Conservation (phyloP, 2,329 filamentous ascomycete genomes). For the Alternaria sp. region DNA sequence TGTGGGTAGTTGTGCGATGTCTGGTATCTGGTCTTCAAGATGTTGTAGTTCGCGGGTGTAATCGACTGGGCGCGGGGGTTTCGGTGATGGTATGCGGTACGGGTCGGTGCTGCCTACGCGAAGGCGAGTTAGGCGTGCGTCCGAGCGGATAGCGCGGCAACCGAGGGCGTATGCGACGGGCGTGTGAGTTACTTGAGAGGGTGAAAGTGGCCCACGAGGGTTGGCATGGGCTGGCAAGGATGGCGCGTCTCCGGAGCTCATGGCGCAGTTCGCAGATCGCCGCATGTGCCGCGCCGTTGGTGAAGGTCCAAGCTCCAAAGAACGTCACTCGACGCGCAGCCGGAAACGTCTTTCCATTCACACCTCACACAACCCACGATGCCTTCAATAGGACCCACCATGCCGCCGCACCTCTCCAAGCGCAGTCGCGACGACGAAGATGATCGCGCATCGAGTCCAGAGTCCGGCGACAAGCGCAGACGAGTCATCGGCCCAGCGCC, state of each 20-base stretch:
- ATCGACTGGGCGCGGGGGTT: slow-evolving; percentile 17
- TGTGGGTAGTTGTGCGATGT: not conserved
- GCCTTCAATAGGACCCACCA: slow-evolving; percentile 72
- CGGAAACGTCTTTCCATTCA: not conserved
- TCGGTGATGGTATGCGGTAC: slow-evolving; percentile 12
- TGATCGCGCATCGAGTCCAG: slow-evolving; percentile 48
- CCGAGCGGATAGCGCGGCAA: not conserved
- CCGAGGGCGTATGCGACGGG: not conserved
- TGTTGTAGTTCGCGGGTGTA: not conserved
- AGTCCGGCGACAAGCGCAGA: slow-evolving; percentile 57
- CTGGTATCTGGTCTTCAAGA: not conserved
- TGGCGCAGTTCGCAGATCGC: slow-evolving; percentile 20
- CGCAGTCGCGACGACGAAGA: slow-evolving; percentile 57
- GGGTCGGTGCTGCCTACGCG: slow-evolving; percentile 12
- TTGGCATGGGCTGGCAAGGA: not conserved
- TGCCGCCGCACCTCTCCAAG: slow-evolving; percentile 70
- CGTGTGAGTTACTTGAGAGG: not conserved
- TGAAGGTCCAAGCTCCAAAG: slow-evolving; percentile 31
- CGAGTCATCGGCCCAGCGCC: slow-evolving; percentile 63
- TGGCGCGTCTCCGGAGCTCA: slow-evolving; percentile 16
- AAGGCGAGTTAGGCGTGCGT: not conserved
- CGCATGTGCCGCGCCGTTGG: slow-evolving; percentile 17
- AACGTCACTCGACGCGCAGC: slow-evolving; percentile 17
- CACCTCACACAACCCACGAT: slow-evolving; percentile 54
- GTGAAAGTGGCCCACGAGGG: not conserved